phyloP scores from a whole-genome alignment of 1,139 yeast species.

The Meyerozyma smithsonii region DNA sequence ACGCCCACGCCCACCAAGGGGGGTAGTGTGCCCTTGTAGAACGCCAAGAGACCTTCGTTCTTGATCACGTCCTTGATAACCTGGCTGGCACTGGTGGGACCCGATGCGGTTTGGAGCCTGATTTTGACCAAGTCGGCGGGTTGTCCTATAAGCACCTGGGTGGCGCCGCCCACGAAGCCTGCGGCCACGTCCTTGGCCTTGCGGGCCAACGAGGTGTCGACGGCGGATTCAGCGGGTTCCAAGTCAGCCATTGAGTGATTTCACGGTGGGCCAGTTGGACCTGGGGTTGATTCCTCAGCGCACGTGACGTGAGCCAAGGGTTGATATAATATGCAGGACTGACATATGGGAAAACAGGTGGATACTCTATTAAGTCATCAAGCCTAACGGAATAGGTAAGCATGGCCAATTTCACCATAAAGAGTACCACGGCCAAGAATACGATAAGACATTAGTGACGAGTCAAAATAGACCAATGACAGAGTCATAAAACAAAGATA shows the following conservation, averaged over 20 bases:
- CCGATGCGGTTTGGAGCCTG: constrained; percentile 50
- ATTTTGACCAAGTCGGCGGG: constrained; percentile 71
- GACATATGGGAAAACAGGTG: too few relatives aligned
- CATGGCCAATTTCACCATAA: too few relatives aligned
- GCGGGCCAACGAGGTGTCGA: constrained; percentile 50
- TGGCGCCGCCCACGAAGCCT: constrained; percentile 51
- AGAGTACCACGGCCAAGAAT: not conserved
- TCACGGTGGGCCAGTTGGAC: not conserved
- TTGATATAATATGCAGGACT: too few relatives aligned
- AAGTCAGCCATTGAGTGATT: not conserved
- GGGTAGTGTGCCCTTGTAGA: constrained; percentile 40
- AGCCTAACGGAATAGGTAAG: too few relatives aligned
- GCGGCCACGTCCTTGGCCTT: constrained; percentile 59
- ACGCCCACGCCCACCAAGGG: constrained; percentile 60
- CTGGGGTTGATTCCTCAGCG: not conserved
- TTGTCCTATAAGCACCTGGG: constrained; percentile 72
- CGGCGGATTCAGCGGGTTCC: constrained; percentile 5
- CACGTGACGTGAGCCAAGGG: not conserved
- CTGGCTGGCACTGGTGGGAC: constrained; percentile 35
- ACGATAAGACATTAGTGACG: not conserved
- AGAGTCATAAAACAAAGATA: too few relatives aligned
- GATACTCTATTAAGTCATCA: too few relatives aligned
- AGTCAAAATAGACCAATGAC: too few relatives aligned
- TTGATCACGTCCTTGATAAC: constrained; percentile 51
- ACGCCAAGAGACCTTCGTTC: constrained; percentile 47